Evolutionary conservation across 352 stramenopile genomes (phyloP), one percentile per base, ranked within the genome.

Genomic region (Phytophthora pini): DNA sequence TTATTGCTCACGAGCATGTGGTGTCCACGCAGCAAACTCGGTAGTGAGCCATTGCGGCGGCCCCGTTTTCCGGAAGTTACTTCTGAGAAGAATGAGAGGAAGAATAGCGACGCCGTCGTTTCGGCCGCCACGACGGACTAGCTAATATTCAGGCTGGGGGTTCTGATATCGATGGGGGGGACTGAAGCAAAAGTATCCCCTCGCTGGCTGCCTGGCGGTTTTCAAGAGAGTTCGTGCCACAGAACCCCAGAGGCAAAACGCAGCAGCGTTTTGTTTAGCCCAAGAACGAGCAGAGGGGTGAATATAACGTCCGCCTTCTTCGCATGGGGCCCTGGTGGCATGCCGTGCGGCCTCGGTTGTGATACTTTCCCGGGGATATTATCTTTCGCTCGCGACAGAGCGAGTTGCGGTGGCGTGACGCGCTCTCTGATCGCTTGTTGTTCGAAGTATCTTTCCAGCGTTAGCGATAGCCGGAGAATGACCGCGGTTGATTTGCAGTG

Each of bases 1-100:
- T 76, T 70, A 39, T 70, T 70, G 58, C 58, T 67, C 54, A 60
- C 57, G 26, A 60, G 68, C 68, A 76, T 76, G 52, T 73, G 63
- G 22, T 10, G 13, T 48, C 38, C 12, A 45, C 57, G 41, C 20
- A 17, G 62, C 38, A 50, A 72, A 65, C 48, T 76, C 47, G 57
- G 39, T 63, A 76, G 62, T 76, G 68, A 72, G 48, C 40, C 31
- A 58, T 48, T 22, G 39, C 38, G 20, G n/a, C 45, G 29, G 20
- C 17, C 40, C 17, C 56, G 53, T 65, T 54, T 54, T 56, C 50
- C 15, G 46, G 57, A 68, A 47, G 65, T 73, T 63, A 68, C 60
- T 59, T 36, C 48, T n/a, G 36, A 10, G 24, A 68, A 50, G 41
- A 40, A 58, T 38, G 34, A 12, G 24, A 50, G 41, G 57, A 72